A percentile compares a stretch with the other conserved stretches of the same genome.
Conservation (phyloP, 164 flowering plant genomes). For the Macadamia integrifolia region DNA sequence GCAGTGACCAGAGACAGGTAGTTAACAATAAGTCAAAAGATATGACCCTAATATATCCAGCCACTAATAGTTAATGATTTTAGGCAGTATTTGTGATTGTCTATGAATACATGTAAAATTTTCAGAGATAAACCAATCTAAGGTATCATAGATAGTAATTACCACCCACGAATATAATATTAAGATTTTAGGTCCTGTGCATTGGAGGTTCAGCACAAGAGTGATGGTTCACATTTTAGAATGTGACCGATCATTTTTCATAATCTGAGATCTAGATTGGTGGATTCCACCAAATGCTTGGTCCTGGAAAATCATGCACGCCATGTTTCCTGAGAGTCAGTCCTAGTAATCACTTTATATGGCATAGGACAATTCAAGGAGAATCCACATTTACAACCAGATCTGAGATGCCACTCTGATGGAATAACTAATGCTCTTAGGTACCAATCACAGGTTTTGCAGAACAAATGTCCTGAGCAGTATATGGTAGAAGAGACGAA, state of each 20-base stretch:
- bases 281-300: too few species aligned
- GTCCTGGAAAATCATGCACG: too few species aligned
- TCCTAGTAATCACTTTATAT: too few species aligned
- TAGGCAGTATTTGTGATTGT: not conserved
- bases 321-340: too few species aligned
- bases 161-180: not conserved
- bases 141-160: not conserved
- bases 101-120: not conserved
- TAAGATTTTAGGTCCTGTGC: not conserved
- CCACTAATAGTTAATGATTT: not conserved
- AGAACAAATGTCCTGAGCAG: not conserved
- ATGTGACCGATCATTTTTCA: not conserved
- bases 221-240: too few species aligned
- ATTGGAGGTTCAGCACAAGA: not conserved
- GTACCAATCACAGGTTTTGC: not conserved
- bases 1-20: constrained; percentile 11
- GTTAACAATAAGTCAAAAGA: not conserved
- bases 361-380: not conserved
- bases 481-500: not conserved
- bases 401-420: not conserved
- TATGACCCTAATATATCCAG: not conserved
- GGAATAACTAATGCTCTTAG: not conserved
- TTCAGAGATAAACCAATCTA: not conserved
- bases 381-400: not conserved
- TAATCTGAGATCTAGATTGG: not conserved